These are phyloP conservation scores for Pseudogymnoascus sp. DNA, from an alignment of 2,329 filamentous ascomycete species.

Conservation along the genomic window DNA sequence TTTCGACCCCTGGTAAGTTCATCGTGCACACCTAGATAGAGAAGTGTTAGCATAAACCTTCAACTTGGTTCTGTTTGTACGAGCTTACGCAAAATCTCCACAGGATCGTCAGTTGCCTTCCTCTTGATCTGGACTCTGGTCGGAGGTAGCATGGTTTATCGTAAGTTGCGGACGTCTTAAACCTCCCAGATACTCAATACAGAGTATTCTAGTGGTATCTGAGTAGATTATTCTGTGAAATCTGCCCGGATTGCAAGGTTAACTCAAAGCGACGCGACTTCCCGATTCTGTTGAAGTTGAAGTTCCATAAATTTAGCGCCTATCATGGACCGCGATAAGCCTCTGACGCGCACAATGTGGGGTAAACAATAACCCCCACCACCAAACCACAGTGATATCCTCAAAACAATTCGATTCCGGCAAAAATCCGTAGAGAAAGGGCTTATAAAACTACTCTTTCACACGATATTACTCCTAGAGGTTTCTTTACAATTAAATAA, in stretches of 20 bases:
- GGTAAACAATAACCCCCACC: background rate
- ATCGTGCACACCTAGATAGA: conserved; percentile 25
- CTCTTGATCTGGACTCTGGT: conserved; percentile 27
- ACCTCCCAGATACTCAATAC: background rate
- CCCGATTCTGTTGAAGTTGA: background rate
- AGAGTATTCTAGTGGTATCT: background rate
- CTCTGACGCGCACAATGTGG: conserved; percentile 6
- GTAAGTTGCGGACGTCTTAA: background rate
- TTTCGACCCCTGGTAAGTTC: conserved; percentile 20
- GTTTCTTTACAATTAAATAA: background rate
- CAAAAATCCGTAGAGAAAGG: background rate
- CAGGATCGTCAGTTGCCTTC: conserved; percentile 28
- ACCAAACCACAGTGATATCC: background rate
- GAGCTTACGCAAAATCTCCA: conserved; percentile 28
- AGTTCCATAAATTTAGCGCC: conserved; percentile 7
- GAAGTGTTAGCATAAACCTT: background rate
- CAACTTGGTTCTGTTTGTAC: background rate
- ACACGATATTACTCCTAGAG: background rate
- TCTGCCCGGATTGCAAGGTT: background rate
- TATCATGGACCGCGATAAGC: conserved; percentile 5
- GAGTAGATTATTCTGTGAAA: background rate
- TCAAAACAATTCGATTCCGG: background rate
- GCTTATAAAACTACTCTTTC: background rate
- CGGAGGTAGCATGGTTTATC: conserved; percentile 21
- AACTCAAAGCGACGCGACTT: background rate